Base-by-base conservation (phyloP, 768 basidiomycete species). In the Boletus vermiculosoides region DNA sequence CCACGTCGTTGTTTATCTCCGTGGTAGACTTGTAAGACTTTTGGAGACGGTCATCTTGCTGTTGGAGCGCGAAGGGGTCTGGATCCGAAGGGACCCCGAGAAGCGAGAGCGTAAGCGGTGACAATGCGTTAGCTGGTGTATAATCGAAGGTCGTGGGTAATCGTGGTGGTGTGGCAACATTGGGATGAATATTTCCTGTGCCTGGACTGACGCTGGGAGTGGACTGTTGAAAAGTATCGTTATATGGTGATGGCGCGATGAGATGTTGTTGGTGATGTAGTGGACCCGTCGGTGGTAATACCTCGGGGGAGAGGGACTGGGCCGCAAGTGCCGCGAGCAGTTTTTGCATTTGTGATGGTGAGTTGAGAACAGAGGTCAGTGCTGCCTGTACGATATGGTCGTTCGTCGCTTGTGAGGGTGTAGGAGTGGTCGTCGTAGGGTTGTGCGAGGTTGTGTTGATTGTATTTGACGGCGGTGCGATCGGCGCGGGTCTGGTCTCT, bases 1-100 rank as follows among this genome's bases (percentile, higher is more conserved):
- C 84, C 28, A 94, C 88, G 54, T 90, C 88, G 45, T 80, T 78
- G 56, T 86, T 84, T 45, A 94, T 85, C 58, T 87, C 87, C 28
- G 78, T 67, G 0, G 89, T 77, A 34, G 76, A 78, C 46, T 77
- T 80, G 77, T 88, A 91, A 1, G 80, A 73, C 61, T 79, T 78
- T 48, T 85, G 78, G 50, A 87, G 68, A 33, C 76, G 71, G 2
- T 78, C 74, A 0, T 73, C 71, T 57, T 75, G 72, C 8, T 79
- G 67, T 62, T 75, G 71, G 45, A 73, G 62, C 34, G 64, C 55
- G 15, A 75, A 63, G 9, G 74, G 70, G 20, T 73, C 71, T 13
- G 66, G 58, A 34, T 75, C 69, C 9, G 74, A 61, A 10, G 69
- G 54, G 34, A 8, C 53, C 3, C 57, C 67, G 1, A 71, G 58